Conservation (phyloP, 495 filamentous ascomycete genomes). For the Penicillium parvum region DNA sequence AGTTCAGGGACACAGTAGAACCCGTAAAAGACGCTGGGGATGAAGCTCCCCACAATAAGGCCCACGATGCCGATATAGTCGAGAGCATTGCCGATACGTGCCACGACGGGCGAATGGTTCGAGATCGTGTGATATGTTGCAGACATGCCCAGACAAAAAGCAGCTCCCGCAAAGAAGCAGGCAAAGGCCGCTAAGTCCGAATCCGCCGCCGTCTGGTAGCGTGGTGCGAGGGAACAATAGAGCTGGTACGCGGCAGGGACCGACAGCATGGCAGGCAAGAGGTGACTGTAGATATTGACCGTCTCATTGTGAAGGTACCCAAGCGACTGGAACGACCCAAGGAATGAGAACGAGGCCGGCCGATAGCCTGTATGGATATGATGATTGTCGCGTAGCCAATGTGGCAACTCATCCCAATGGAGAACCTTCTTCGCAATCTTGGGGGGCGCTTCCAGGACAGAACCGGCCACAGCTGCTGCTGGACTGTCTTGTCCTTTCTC, state of each 20-base stretch:
- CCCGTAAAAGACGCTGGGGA: conserved; percentile 84
- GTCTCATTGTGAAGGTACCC: conserved; percentile 85
- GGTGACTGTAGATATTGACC: conserved; percentile 92
- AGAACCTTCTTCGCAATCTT: conserved; percentile 38
- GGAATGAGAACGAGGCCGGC: conserved; percentile 60
- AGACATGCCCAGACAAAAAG: conserved; percentile 77
- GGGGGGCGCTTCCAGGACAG: conserved; percentile 27
- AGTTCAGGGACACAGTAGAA: conserved; percentile 63
- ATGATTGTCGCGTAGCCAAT: conserved; percentile 74
- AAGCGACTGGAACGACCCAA: conserved; percentile 58
- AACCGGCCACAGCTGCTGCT: conserved; percentile 14
- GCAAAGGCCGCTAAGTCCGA: conserved; percentile 67
- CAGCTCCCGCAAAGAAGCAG: conserved; percentile 76
- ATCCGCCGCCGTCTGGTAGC: conserved; percentile 59
- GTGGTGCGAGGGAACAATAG: conserved; percentile 52
- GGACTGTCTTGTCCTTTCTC: conserved; percentile 16
- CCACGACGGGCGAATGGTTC: conserved; percentile 59
- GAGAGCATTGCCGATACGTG: conserved; percentile 63
- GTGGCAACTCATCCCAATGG: conserved; percentile 60
- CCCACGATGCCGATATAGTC: conserved; percentile 91
- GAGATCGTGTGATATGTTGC: conserved; percentile 72
- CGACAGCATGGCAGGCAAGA: conserved; percentile 50
- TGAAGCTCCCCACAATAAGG: conserved; percentile 81
- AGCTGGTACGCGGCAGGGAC: conserved; percentile 38
- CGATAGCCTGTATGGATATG: conserved; percentile 72